Conservation (phyloP, 2,329 filamentous ascomycete genomes). For the Sporothrix variecibatus region DNA sequence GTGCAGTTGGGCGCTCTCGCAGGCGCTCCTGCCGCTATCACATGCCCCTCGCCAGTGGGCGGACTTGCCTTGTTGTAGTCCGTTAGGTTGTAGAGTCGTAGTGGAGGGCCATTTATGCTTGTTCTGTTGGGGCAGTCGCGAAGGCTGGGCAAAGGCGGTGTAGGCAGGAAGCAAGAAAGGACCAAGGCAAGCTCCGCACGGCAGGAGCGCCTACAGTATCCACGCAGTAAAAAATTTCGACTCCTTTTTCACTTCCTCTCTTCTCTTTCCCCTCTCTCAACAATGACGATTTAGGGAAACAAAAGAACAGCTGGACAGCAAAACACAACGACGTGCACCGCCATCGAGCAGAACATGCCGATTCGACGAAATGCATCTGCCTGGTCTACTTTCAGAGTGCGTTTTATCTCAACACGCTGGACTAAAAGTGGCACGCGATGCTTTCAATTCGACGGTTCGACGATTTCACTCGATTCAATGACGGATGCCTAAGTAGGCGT, state of each 20-base stretch:
- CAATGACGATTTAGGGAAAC: neutral
- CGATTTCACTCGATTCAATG: neutral
- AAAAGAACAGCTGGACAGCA: neutral
- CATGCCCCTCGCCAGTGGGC: conserved; percentile 10
- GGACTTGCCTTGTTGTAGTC: neutral
- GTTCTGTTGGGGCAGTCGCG: conserved; percentile 16
- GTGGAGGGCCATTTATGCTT: conserved; percentile 18
- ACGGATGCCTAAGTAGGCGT: conserved; percentile 15
- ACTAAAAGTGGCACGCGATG: neutral
- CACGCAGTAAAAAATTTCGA: conserved; percentile 6
- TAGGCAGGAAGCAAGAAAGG: neutral
- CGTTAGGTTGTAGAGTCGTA: too few species aligned
- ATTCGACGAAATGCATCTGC: neutral
- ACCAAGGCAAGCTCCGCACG: neutral
- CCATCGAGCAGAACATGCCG: neutral
- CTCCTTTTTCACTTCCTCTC: neutral
- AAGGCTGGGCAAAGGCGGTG: conserved; percentile 5
- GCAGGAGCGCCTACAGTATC: neutral
- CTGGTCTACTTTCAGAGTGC: neutral
- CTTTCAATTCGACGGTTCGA: neutral
- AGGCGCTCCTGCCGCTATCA: conserved; percentile 1
- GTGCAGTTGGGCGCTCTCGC: too few species aligned
- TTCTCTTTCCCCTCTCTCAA: neutral
- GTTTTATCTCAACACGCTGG: neutral
- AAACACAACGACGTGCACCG: neutral